A percentile compares a stretch with the other conserved stretches of the same genome.
Evolutionary conservation across 2,329 filamentous ascomycete species (phyloP).

Genomic region (Trichoderma gracile): DNA sequence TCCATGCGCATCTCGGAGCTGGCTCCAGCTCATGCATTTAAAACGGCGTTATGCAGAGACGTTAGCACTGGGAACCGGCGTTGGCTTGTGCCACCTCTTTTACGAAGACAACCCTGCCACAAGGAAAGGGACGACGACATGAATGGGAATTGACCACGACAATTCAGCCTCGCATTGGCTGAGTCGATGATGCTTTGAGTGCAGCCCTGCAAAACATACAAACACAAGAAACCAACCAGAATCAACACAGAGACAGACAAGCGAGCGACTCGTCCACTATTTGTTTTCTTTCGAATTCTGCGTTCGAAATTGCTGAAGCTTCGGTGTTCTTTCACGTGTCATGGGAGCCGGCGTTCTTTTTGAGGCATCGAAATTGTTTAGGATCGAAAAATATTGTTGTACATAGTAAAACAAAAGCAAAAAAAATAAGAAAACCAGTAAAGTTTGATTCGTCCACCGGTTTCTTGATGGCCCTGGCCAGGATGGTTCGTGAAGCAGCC

Average conservation of each 20-base stretch:
- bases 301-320: not conserved
- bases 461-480: slow-evolving; percentile 10
- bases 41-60: slow-evolving; percentile 12
- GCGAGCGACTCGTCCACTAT: not conserved
- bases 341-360: slow-evolving; percentile 15
- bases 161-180: slow-evolving; percentile 24
- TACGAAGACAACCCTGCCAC: slow-evolving; percentile 24
- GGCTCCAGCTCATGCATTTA: slow-evolving; percentile 11
- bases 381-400: slow-evolving; percentile 34
- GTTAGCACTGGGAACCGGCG: slow-evolving; percentile 5
- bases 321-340: slow-evolving; percentile 21
- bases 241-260: slow-evolving; percentile 20
- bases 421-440: slow-evolving; percentile 32
- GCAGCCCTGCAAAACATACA: slow-evolving; percentile 23
- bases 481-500: slow-evolving; percentile 24
- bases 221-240: slow-evolving; percentile 14
- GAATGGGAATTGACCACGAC: slow-evolving; percentile 26
- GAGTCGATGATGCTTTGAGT: slow-evolving; percentile 12
- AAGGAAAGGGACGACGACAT: slow-evolving; percentile 29
- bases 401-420: slow-evolving; percentile 34
- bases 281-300: no score
- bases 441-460: slow-evolving; percentile 29
- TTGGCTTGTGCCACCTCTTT: slow-evolving; percentile 5
- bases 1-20: not conserved
- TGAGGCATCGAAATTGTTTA: slow-evolving; percentile 16